Evolutionary conservation across 2,329 filamentous ascomycete species (phyloP).

Genomic region (Coniella lustricola): DNA sequence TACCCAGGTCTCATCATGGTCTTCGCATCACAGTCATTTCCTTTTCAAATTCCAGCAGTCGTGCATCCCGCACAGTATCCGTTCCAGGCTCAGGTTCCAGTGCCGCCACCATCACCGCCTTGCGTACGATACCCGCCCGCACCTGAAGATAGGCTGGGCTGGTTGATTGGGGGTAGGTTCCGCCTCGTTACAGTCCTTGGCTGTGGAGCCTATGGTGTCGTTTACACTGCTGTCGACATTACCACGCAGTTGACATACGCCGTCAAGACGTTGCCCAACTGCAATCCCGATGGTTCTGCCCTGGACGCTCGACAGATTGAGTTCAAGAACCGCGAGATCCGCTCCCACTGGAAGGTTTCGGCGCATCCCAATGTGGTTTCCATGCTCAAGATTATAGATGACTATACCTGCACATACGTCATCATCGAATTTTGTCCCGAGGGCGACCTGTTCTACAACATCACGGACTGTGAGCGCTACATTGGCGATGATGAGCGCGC

Average conservation of each 20-base stretch:
- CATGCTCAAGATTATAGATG: constrained; percentile 87
- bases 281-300: constrained; percentile 60
- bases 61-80: not conserved
- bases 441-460: constrained; percentile 94
- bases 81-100: not conserved
- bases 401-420: constrained; percentile 87
- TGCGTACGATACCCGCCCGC: constrained; percentile 45
- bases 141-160: constrained; percentile 81
- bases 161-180: constrained; percentile 73
- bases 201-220: constrained; percentile 91
- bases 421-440: constrained; percentile 96
- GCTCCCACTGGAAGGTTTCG: constrained; percentile 82
- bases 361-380: constrained; percentile 90
- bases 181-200: constrained; percentile 81
- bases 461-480: constrained; percentile 90
- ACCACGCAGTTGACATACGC: constrained; percentile 78
- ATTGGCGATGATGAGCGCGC: constrained; percentile 85
- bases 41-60: not conserved
- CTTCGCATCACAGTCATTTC: not conserved
- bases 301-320: constrained; percentile 79
- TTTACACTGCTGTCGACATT: constrained; percentile 83
- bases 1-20: not conserved
- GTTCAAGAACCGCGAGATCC: constrained; percentile 91
- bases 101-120: constrained; percentile 19
- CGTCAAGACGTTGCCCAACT: constrained; percentile 94